Conservation (phyloP, 768 basidiomycete species). For the Lentinus brumalis region DNA sequence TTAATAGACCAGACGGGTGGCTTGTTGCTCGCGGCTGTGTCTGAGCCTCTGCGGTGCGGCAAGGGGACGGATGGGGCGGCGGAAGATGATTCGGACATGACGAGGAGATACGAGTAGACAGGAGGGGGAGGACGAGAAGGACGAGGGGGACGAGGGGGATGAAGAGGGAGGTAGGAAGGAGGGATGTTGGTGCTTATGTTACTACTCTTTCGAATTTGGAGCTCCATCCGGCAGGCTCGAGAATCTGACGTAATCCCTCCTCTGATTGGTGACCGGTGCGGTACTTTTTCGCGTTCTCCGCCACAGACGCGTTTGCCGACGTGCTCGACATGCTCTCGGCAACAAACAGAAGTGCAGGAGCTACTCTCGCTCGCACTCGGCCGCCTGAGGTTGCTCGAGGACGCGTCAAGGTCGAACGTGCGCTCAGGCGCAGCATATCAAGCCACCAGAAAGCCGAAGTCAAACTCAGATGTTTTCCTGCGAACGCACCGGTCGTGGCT, state of each 20-base stretch:
- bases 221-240: conserved; percentile 1
- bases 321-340: too few species aligned
- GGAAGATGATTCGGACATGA: conserved; percentile 13
- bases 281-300: too few species aligned
- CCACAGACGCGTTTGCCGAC: too few species aligned
- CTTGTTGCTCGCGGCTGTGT: conserved; percentile 28
- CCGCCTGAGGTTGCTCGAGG: too few species aligned
- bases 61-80: conserved; percentile 24
- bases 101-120: background rate
- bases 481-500: background rate
- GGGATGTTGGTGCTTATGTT: background rate
- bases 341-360: too few species aligned
- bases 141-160: conserved; percentile 1
- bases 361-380: too few species aligned
- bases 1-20: conserved; percentile 71
- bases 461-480: too few species aligned
- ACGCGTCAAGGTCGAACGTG: too few species aligned
- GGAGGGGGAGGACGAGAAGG: background rate
- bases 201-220: background rate
- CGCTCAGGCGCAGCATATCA: too few species aligned
- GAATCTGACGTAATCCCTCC: conserved; percentile 11
- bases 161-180: background rate
- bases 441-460: too few species aligned
- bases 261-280: conserved; percentile 8
- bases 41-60: conserved; percentile 20